phyloP scores from a whole-genome alignment of 257 asterid genomes.

The Nicotiana benthamiana region DNA sequence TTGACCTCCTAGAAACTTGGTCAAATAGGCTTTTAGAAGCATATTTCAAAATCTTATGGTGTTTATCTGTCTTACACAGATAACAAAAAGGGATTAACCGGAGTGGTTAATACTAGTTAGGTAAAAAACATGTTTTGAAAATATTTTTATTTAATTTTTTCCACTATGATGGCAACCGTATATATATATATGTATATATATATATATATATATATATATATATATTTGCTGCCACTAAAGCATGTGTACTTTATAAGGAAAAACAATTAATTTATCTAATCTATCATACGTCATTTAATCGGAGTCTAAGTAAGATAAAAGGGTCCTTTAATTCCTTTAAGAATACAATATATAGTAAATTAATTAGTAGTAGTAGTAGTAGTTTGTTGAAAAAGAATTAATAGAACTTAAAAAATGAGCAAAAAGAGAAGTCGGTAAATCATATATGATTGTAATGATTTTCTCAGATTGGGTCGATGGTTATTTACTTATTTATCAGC shows the following conservation, averaged over 20 bases:
- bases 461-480: constrained; percentile 17
- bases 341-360: not conserved
- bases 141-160: not conserved
- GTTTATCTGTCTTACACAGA: no score
- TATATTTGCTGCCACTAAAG: constrained; percentile 11
- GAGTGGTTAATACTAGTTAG: no score
- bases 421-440: constrained; percentile 28
- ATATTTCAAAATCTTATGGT: no score
- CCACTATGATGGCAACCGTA: constrained; percentile 20
- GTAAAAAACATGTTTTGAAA: not conserved
- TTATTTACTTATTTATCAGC: not conserved
- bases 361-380: not conserved
- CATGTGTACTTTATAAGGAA: constrained; percentile 16
- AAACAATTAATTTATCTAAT: constrained; percentile 30
- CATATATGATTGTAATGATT: constrained; percentile 35
- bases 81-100: no score
- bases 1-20: no score
- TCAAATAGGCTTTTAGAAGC: no score
- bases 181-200: no score
- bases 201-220: no score
- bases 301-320: constrained; percentile 11
- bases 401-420: not conserved
- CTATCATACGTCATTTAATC: constrained; percentile 14
- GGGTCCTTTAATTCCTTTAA: not conserved
- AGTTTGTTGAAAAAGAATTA: constrained; percentile 7